phyloP scores from a whole-genome alignment of 371 early-diverging fungal species.

The Mucor velutinosus region DNA sequence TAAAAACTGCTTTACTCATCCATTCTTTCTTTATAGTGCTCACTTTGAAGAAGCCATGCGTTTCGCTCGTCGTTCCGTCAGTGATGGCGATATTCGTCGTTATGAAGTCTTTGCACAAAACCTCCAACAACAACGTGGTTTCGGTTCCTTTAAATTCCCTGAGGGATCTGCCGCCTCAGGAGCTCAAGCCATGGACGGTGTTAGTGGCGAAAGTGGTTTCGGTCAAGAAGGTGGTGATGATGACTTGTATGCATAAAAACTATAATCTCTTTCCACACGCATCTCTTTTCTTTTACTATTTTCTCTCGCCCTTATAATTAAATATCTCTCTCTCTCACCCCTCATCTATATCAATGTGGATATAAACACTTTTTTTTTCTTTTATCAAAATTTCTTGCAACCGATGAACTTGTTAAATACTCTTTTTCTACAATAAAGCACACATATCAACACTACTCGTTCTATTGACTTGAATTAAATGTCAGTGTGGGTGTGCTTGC shows the following conservation, averaged over 20 bases:
- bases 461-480: too few relatives aligned
- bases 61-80: constrained; percentile 96
- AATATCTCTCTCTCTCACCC: background rate
- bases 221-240: constrained; percentile 57
- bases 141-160: constrained; percentile 94
- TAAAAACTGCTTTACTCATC: background rate
- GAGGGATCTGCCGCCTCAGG: constrained; percentile 41
- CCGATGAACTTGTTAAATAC: constrained; percentile 3
- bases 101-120: constrained; percentile 99
- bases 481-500: too few relatives aligned
- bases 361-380: background rate
- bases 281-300: background rate
- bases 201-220: constrained; percentile 44
- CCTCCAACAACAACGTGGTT: constrained; percentile 92
- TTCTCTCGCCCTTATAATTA: background rate
- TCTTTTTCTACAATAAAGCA: background rate
- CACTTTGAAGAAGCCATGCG: constrained; percentile 99
- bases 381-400: background rate
- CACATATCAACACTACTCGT: background rate
- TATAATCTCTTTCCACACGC: background rate
- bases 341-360: background rate
- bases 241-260: constrained; percentile 60
- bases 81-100: constrained; percentile 96
- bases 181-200: constrained; percentile 38
- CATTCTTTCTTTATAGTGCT: constrained; percentile 29